Evolutionary conservation across 306 rosid species (phyloP).

Genomic region (Malus domestica): DNA sequence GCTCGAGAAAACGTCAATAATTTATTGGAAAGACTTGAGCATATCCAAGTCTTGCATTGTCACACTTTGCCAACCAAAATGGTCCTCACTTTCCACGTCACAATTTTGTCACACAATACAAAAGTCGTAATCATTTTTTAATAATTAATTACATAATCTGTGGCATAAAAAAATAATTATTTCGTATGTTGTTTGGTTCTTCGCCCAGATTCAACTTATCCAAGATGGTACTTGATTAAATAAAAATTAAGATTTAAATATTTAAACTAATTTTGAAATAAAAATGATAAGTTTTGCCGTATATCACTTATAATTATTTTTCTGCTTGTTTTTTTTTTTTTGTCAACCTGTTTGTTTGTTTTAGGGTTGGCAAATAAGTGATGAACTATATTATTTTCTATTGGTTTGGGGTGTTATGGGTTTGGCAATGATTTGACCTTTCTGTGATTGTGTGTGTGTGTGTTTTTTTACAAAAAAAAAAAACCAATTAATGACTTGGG

Average conservation of each 20-base stretch:
- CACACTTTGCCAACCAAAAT: background rate
- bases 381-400: background rate
- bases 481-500: too few relatives aligned
- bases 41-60: background rate
- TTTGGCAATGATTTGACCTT: background rate
- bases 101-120: background rate
- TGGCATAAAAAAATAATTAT: background rate
- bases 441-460: background rate
- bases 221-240: background rate
- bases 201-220: background rate
- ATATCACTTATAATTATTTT: background rate
- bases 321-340: too few relatives aligned
- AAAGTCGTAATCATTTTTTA: background rate
- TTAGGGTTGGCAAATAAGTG: background rate
- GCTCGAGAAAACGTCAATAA: background rate
- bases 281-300: background rate
- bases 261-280: background rate
- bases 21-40: background rate
- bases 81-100: slow-evolving; percentile 7
- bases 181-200: background rate
- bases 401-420: background rate
- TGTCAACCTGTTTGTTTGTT: too few relatives aligned
- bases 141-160: too few relatives aligned
- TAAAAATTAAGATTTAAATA: background rate
- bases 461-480: too few relatives aligned